Evolutionary conservation across 2,329 filamentous ascomycete species (phyloP), one percentile per base, ranked within the genome.

Genomic region (Epichloe sp.): DNA sequence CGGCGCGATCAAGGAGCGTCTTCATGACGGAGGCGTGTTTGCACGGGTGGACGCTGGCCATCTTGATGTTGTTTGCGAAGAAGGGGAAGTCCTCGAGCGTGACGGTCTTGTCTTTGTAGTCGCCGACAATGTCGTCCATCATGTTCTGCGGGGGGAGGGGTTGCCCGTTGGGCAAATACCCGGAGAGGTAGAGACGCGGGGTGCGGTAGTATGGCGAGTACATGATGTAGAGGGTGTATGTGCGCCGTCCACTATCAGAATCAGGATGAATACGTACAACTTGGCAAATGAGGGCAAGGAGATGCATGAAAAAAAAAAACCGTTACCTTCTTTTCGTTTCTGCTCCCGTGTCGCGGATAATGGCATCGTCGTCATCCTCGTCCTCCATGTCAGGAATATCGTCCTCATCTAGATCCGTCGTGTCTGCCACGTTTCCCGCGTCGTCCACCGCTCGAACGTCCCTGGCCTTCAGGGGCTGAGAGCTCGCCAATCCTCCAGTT

Each of bases 321-420:
- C 67, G 54, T 62, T 62, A 75, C 77, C 70, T 72, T 55, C 67
- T 73, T 55, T 66, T 70, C 49, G 69, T 71, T 52, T 72, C 68
- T 7, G 68, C 64, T 31, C 75, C 70, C 6, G 80, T 75, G 59
- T 95, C 89, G 12, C 86, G 78, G 62, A 97, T 97, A 64, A 98
- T 97, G 44, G 93, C 93, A 68, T 97, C 90, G 56, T 94, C 90
- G 55, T 95, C 90, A 57, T 97, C 91, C 52, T 97, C 91, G 56
- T 97, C 93, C 64, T 97, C 93, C 89, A 97, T 97, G 64, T 97
- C 91, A 0, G 90, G 91, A 55, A 97, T 96, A 61, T 96, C 91
- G 44, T 88, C 82, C 49, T 84, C 84, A 31, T 82, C 78, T 5
- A 86, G 73, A 35, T 80, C 77, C 48, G 83, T 83, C 52, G 79